Evolutionary conservation across 1,284 basidiomycete species (phyloP).

Genomic region (Trichosporon sp.): DNA sequence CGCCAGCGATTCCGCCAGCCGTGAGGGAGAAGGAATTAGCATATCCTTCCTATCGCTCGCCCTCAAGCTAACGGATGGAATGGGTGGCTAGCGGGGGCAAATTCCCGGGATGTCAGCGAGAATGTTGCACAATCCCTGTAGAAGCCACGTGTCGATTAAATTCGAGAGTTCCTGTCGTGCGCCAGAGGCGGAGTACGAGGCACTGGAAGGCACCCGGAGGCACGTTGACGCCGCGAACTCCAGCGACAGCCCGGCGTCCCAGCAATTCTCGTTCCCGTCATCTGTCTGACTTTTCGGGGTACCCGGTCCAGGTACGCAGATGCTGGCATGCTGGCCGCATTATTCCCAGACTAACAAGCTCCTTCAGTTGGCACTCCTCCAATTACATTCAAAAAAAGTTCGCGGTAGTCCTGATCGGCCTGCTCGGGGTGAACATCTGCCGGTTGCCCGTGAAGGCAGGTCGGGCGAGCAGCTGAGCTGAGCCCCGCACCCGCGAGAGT

Average conservation of each 20-base stretch:
- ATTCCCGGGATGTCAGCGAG: no score
- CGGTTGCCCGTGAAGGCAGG: background rate
- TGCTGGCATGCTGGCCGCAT: background rate
- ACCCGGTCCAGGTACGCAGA: background rate
- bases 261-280: background rate
- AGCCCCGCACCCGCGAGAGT: background rate
- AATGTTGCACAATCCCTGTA: no score
- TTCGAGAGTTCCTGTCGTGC: no score
- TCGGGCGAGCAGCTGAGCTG: background rate
- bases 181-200: background rate
- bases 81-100: no score
- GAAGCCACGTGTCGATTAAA: background rate
- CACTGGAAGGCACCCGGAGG: background rate
- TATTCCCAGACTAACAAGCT: background rate
- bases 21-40: no score
- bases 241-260: background rate
- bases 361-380: background rate
- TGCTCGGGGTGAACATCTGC: background rate
- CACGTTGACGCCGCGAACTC: background rate
- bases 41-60: no score
- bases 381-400: background rate
- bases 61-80: no score
- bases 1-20: no score
- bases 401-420: background rate
- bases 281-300: background rate